phyloP scores from a whole-genome alignment of 306 rosid genomes.

The Albizia julibrissin region DNA sequence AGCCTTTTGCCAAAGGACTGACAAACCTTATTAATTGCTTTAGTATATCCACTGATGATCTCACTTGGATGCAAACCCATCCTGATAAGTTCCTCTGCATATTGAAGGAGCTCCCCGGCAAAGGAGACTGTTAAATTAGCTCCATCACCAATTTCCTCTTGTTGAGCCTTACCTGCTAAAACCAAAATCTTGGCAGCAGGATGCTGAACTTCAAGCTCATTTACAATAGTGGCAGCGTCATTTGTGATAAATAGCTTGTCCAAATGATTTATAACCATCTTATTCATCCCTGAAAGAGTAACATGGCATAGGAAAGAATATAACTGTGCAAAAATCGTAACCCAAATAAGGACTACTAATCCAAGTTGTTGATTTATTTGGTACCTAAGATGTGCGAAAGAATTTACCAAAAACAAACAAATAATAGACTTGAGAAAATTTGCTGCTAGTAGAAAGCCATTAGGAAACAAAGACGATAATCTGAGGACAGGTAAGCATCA shows the following conservation, averaged over 20 bases:
- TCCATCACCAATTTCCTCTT: constrained; percentile 94
- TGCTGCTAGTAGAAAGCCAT: background rate
- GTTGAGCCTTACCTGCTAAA: constrained; percentile 88
- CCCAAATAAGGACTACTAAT: background rate
- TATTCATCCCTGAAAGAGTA: constrained; percentile 49
- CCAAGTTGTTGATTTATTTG: background rate
- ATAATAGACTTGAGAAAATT: background rate
- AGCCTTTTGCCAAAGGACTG: constrained; percentile 1
- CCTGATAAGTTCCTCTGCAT: constrained; percentile 90
- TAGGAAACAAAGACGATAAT: background rate
- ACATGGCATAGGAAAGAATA: background rate
- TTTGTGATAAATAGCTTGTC: constrained; percentile 95
- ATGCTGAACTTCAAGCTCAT: constrained; percentile 94
- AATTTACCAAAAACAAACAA: background rate
- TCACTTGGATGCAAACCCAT: constrained; percentile 96
- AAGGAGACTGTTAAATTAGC: constrained; percentile 91
- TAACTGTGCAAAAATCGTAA: background rate
- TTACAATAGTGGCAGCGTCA: constrained; percentile 86
- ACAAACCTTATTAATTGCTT: constrained; percentile 79
- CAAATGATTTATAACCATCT: constrained; percentile 96
- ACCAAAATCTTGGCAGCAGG: constrained; percentile 97
- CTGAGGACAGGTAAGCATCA: background rate
- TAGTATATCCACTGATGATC: constrained; percentile 88
- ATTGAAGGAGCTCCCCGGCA: constrained; percentile 88
- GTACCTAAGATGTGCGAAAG: background rate